phyloP scores from a whole-genome alignment of 176 grass and related monocot species.

The Musa schizocarpa region DNA sequence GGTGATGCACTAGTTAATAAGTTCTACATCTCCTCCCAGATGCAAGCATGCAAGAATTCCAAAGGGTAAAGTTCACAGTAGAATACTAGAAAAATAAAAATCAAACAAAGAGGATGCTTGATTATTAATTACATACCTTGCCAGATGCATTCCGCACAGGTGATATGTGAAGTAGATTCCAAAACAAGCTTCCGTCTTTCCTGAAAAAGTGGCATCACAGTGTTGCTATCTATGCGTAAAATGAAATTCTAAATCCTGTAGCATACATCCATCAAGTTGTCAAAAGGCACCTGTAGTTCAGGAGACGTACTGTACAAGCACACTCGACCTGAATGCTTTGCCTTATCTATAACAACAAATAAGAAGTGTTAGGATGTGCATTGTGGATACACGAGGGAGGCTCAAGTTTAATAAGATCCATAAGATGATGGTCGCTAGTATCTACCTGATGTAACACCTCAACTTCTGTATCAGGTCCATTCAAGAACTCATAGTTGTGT shows the following conservation, averaged over 20 bases:
- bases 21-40: not conserved
- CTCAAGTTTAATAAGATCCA: not conserved
- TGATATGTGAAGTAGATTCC: constrained; percentile 76
- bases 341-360: constrained; percentile 48
- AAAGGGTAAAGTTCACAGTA: not conserved
- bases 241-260: not conserved
- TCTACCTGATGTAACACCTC: constrained; percentile 67
- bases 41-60: not conserved
- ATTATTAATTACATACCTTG: constrained; percentile 47
- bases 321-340: constrained; percentile 48
- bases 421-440: not conserved
- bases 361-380: not conserved
- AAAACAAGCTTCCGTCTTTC: constrained; percentile 78
- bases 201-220: constrained; percentile 34
- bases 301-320: constrained; percentile 58
- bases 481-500: constrained; percentile 55
- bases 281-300: constrained; percentile 53
- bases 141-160: constrained; percentile 81
- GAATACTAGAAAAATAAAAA: not conserved
- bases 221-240: constrained; percentile 12
- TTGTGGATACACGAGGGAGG: not conserved
- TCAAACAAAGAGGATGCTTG: constrained; percentile 19
- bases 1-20: not conserved
- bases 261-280: constrained; percentile 9
- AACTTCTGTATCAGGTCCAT: constrained; percentile 53